Evolutionary conservation across 441 rosid species (phyloP), one percentile per base, ranked within the genome.

Genomic region (Adansonia gregorii): DNA sequence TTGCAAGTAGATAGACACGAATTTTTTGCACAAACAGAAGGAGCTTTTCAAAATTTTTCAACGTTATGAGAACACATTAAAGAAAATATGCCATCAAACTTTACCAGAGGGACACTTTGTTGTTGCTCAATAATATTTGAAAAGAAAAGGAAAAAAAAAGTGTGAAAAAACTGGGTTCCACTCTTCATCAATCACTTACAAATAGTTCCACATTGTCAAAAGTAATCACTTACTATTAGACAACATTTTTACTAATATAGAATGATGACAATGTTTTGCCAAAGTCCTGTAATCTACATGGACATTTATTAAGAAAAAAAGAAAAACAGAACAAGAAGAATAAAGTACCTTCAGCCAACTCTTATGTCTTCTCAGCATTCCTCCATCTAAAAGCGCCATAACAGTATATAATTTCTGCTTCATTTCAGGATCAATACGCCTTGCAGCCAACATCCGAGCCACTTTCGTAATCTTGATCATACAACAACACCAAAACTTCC

Each of bases 341-440:
- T 12, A 43, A 24, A 59, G 5, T 65, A 90, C 99, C 98, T 92
- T 95, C 55, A 92, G 78, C 98, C 98, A 95, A 87, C 89, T 92
- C 86, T 84, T 92, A 46, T 90, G 97, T 79, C 97, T 89, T 87
- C 76, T 85, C 82, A 92, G 80, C 87, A 84, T 86, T 60, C 94
- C 95, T 78, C 98, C 98, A 79, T 93, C 98, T 78, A 92, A 82
- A 77, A 95, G 97, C 45, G 97, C 95, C 99, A 91, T 93, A 55
- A 95, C 87, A 0, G 94, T 82, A 79, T 87, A 92, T 15, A 86
- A 79, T 75, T 90, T 90, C 77, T 81, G 87, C 67, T 86, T 88
- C 76, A 71, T 39, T 20, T 80, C 82, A 75, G 64, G 69, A 54
- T 85, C 87, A 66, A 45, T 73, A 0, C 89, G 85, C 85, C 87